These are phyloP conservation scores for Cucurbita maxima DNA, from an alignment of 306 rosid genomes.

Conservation along the genomic window DNA sequence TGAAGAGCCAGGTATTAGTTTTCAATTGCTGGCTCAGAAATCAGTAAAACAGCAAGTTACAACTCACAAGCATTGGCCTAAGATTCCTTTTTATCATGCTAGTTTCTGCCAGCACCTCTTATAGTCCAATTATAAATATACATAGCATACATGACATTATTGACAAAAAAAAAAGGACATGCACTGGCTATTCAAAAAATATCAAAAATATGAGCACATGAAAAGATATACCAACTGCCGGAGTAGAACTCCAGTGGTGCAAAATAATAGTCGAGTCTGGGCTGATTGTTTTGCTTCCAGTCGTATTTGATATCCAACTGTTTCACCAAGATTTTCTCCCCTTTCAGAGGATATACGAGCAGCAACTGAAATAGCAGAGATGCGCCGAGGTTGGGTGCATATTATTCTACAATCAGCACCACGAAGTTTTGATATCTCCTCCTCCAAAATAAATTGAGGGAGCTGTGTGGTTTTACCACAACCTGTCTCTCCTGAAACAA, in stretches of 20 bases:
- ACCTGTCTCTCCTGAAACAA: constrained; percentile 98
- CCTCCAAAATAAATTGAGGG: constrained; percentile 83
- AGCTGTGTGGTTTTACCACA: constrained; percentile 96
- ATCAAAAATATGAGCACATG: background rate
- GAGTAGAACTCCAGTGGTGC: constrained; percentile 95
- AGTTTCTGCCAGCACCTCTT: background rate
- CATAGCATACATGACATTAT: background rate
- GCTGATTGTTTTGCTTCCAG: constrained; percentile 75
- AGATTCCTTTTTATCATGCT: background rate
- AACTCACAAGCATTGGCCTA: background rate
- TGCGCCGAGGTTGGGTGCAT: constrained; percentile 96
- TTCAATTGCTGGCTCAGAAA: background rate
- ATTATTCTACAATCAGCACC: constrained; percentile 79
- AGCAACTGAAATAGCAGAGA: constrained; percentile 95
- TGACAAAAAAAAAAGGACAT: background rate
- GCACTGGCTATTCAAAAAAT: background rate
- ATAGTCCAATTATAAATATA: background rate
- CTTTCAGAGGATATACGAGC: constrained; percentile 84
- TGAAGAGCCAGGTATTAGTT: background rate
- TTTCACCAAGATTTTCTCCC: constrained; percentile 80
- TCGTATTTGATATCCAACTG: constrained; percentile 92
- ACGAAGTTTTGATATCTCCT: constrained; percentile 47
- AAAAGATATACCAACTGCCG: constrained; percentile 55
- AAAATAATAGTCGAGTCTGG: constrained; percentile 69
- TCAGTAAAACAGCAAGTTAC: background rate